Evolutionary conservation across 441 rosid species (phyloP), one percentile per base, ranked within the genome.

Genomic region (Viola pubescens): DNA sequence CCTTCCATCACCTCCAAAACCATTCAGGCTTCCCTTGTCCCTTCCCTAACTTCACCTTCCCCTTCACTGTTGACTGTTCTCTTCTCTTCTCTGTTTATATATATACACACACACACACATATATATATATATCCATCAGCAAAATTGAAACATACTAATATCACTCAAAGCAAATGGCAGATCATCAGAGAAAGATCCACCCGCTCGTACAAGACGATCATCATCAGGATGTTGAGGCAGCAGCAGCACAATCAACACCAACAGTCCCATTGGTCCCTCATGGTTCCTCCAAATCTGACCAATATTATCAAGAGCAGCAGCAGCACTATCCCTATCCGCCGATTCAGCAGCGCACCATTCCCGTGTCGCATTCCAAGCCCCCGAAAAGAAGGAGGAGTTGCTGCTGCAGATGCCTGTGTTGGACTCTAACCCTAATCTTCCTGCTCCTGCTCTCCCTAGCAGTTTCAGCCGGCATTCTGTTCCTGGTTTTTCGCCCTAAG

Each of bases 401-500:
- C 50, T 77, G 61, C 11, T 92, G 91, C 73, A 74, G 54, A 47
- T 84, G 87, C 75, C 52, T 87, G 12, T 87, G 96, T 37, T 87
- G 94, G 90, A 82, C 90, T 0, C 9, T 84, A 0, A 70, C 75
- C 9, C 41, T 89, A 5, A 48, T 89, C 48, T 26, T 86, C 7
- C 75, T 87, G 60, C 77, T 81, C 10, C 66, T 87, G 9, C 57
- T 87, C 5, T 26, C 71, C 38, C 0, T 87, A 1, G 98, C 77
- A 19, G 68, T 70, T 4, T 12, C 40, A 0, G 70, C 52, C 39
- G 98, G 94, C 54, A 73, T 87, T 49, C 75, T 92, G 39, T 89
- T 50, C 84, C 77, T 89, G 4, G 90, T 71, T 19, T 89, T 89
- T 87, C 81, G 59, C 34, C 98, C 98, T 4, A 89, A 92, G 68